phyloP scores from a whole-genome alignment of 169 alveolate species.

The Eimeria acervulina region DNA sequence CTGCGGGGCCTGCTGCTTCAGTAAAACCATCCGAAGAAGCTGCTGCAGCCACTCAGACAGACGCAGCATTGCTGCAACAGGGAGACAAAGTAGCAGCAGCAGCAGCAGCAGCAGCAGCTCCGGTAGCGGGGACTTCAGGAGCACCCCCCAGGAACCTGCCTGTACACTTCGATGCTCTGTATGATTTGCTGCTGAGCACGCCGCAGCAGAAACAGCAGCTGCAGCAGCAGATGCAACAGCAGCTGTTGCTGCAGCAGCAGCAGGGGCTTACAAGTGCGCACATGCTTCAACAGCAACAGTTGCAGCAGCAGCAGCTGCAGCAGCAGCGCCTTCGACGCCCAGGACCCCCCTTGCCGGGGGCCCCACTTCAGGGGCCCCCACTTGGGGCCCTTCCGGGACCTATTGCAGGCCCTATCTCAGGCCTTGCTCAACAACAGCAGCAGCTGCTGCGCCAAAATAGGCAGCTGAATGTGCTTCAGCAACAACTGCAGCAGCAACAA shows the following conservation, averaged over 20 bases:
- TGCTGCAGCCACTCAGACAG: not conserved
- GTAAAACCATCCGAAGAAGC: slow-evolving; percentile 20
- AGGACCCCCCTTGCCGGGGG: not conserved
- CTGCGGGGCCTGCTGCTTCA: slow-evolving; percentile 41
- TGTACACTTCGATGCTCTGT: slow-evolving; percentile 24
- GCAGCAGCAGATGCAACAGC: slow-evolving; percentile 60
- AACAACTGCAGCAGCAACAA: slow-evolving; percentile 32
- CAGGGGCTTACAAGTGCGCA: slow-evolving; percentile 29
- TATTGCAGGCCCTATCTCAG: not conserved
- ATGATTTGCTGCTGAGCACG: slow-evolving; percentile 61
- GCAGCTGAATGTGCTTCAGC: slow-evolving; percentile 49
- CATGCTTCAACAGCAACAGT: slow-evolving; percentile 62
- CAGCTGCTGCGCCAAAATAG: slow-evolving; percentile 60
- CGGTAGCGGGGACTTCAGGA: not conserved
- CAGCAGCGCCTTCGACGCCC: slow-evolving; percentile 48
- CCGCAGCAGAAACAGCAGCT: slow-evolving; percentile 48
- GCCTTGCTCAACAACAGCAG: slow-evolving; percentile 57
- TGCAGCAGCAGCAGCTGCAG: slow-evolving; percentile 18
- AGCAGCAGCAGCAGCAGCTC: slow-evolving; percentile 15
- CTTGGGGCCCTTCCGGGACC: slow-evolving; percentile 44
- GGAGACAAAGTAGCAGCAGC: not conserved
- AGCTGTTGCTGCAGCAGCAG: slow-evolving; percentile 55
- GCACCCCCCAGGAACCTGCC: slow-evolving; percentile 17
- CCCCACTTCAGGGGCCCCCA: slow-evolving; percentile 17
- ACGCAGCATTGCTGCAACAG: slow-evolving; percentile 20